A percentile compares a stretch with the other conserved stretches of the same genome.
phyloP scores from a whole-genome alignment of 768 basidiomycete species.

The Pleurotus djamor region DNA sequence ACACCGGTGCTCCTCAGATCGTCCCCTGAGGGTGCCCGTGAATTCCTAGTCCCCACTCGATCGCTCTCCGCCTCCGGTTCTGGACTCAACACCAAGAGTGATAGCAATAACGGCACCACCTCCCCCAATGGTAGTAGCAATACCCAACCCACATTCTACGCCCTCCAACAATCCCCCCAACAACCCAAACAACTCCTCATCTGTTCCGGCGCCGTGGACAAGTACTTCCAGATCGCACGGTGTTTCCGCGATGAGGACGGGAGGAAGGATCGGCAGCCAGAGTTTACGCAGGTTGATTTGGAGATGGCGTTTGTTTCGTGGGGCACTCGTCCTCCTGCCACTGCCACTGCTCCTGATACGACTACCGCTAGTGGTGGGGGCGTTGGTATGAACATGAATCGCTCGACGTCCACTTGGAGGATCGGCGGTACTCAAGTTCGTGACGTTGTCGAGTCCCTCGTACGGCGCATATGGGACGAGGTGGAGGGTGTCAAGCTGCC shows the following conservation, averaged over 20 bases:
- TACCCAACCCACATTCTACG: constrained; percentile 70
- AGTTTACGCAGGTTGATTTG: constrained; percentile 96
- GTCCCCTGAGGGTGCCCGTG: constrained; percentile 91
- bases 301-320: constrained; percentile 96
- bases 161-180: constrained; percentile 92
- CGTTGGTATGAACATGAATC: constrained; percentile 18
- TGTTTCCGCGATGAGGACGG: constrained; percentile 98
- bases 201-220: constrained; percentile 84
- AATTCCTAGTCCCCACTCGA: constrained; percentile 88
- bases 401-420: constrained; percentile 49
- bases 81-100: no score
- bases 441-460: constrained; percentile 70
- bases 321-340: no score
- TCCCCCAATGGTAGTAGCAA: no score
- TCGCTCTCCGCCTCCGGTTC: no score
- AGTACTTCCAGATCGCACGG: constrained; percentile 89
- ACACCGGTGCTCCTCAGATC: constrained; percentile 90
- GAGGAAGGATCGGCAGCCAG: constrained; percentile 91
- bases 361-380: no score
- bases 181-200: constrained; percentile 95
- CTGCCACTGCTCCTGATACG: no score
- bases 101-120: constrained; percentile 15
- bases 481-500: constrained; percentile 63
- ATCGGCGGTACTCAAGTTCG: constrained; percentile 88
- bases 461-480: constrained; percentile 74